phyloP scores from a whole-genome alignment of 305 asterid species.

The Salvia sclarea region DNA sequence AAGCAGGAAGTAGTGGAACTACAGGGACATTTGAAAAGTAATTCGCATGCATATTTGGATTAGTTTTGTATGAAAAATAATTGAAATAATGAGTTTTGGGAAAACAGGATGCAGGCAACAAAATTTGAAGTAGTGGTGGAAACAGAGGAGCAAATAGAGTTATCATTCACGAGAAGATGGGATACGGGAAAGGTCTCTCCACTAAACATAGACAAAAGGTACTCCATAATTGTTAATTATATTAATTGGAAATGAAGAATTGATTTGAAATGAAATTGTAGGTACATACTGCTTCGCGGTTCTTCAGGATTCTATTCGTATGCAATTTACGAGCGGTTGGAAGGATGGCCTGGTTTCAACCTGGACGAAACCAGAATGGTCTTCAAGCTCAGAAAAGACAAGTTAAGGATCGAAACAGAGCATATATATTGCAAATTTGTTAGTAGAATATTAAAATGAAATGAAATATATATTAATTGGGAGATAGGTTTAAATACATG shows the following conservation, averaged over 20 bases:
- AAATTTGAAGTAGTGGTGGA: conserved; percentile 44
- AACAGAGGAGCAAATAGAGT: conserved; percentile 54
- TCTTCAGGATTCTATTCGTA: conserved; percentile 65
- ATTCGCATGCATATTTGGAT: no score
- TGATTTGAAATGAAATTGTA: conserved; percentile 15
- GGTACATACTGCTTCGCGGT: conserved; percentile 57
- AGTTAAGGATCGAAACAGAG: conserved; percentile 32
- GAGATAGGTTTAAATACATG: conserved; percentile 56
- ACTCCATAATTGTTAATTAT: no score
- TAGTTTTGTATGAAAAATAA: no score
- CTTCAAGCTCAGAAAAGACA: conserved; percentile 57
- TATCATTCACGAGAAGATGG: conserved; percentile 64
- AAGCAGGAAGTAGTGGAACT: conserved; percentile 45
- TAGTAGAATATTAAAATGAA: no score
- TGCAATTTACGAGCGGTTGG: conserved; percentile 56
- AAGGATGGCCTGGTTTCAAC: conserved; percentile 68
- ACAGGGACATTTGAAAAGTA: conserved; percentile 53
- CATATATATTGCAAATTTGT: no score
- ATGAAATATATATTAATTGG: no score
- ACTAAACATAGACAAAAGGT: conserved; percentile 58
- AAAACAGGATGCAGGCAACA: conserved; percentile 48
- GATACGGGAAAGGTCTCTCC: conserved; percentile 47
- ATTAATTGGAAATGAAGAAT: no score
- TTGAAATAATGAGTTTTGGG: background rate
- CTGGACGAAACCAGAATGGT: conserved; percentile 74